phyloP scores from a whole-genome alignment of 1,284 basidiomycete genomes.

The Chiua sp. region DNA sequence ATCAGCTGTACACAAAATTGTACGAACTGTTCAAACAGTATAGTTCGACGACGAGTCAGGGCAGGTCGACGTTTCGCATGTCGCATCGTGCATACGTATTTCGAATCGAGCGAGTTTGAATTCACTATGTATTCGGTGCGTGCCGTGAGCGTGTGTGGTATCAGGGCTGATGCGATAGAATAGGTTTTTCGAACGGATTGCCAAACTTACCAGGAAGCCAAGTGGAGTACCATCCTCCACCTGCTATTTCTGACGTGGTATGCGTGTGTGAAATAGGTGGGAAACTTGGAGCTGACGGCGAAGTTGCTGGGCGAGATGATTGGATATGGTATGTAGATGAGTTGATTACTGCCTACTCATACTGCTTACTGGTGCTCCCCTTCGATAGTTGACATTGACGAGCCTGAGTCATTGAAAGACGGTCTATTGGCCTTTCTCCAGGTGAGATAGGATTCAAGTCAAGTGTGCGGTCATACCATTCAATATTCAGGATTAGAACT shows the following conservation, averaged over 20 bases:
- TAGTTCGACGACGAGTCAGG: no score
- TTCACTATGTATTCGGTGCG: no score
- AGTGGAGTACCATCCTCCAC: slow-evolving; percentile 74
- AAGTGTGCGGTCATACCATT: neutral
- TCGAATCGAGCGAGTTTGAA: no score
- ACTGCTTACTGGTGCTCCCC: slow-evolving; percentile 3
- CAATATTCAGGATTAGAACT: slow-evolving; percentile 52
- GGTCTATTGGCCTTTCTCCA: slow-evolving; percentile 73
- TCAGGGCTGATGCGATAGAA: neutral
- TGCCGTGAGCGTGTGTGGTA: no score
- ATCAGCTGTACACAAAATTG: no score
- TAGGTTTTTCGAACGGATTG: slow-evolving; percentile 90
- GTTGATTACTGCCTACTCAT: neutral
- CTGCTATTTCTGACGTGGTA: slow-evolving; percentile 81
- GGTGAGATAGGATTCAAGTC: slow-evolving; percentile 48
- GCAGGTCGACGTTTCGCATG: no score
- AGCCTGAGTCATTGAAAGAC: slow-evolving; percentile 57
- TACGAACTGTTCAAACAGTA: no score
- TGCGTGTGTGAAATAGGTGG: slow-evolving; percentile 75
- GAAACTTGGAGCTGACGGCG: slow-evolving; percentile 76
- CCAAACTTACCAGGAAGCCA: slow-evolving; percentile 83
- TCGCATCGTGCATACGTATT: no score
- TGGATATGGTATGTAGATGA: slow-evolving; percentile 62
- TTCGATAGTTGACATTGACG: slow-evolving; percentile 45
- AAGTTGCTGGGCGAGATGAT: slow-evolving; percentile 82